These are phyloP conservation scores for Aspergillus cristatus DNA, from an alignment of 495 filamentous ascomycete species.

Conservation along the genomic window DNA sequence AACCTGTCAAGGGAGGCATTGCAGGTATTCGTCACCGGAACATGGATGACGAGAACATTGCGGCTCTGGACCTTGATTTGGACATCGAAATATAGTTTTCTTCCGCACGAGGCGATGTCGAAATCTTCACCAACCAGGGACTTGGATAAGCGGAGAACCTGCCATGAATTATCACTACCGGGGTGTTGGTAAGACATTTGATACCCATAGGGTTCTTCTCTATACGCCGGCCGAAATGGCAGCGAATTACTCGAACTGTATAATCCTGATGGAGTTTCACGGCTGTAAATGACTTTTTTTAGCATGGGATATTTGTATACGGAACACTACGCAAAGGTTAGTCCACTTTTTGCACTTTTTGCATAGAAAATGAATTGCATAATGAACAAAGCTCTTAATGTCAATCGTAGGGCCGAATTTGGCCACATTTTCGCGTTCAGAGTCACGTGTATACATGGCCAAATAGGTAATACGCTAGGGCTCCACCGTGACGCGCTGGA, in stretches of 20 bases:
- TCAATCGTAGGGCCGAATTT: no score
- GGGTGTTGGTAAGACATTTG: no score
- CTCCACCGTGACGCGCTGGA: background rate
- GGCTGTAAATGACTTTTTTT: background rate
- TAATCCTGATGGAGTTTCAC: no score
- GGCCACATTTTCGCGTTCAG: no score
- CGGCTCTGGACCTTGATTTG: conserved; percentile 69
- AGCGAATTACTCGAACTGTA: no score
- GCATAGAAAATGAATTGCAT: background rate
- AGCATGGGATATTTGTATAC: background rate
- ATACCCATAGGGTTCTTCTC: no score
- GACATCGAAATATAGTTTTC: conserved; percentile 57
- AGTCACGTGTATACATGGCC: background rate
- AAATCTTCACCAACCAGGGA: no score
- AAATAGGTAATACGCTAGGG: no score
- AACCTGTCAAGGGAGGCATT: conserved; percentile 47
- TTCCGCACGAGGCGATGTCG: background rate
- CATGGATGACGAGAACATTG: conserved; percentile 80
- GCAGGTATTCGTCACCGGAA: conserved; percentile 60
- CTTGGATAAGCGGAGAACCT: no score
- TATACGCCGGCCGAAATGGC: no score
- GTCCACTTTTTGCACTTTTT: background rate
- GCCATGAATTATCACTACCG: no score
- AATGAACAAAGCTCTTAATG: no score
- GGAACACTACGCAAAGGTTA: background rate